phyloP scores from a whole-genome alignment of 805 yeast species.

The Metschnikowia picachoensis region DNA sequence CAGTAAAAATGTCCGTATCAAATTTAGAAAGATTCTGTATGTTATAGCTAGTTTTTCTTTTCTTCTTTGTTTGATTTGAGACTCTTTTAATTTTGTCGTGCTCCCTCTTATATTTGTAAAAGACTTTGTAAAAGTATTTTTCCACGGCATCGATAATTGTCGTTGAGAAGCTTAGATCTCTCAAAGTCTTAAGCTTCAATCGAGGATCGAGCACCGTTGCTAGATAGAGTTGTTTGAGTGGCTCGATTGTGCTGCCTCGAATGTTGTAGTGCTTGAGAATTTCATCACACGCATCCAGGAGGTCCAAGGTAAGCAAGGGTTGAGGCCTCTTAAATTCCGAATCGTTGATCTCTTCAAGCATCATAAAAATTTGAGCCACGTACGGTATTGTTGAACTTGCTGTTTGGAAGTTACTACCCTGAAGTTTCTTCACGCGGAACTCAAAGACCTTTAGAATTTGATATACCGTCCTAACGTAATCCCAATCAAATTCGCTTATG shows the following conservation, averaged over 20 bases:
- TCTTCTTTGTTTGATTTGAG: not conserved
- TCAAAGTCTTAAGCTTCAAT: not conserved
- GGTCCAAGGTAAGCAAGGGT: not conserved
- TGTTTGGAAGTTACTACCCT: not conserved
- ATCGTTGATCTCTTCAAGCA: not conserved
- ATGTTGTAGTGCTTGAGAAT: not conserved
- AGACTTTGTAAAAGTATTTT: not conserved
- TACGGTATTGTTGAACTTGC: not conserved
- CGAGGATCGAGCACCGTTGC: constrained; percentile 1
- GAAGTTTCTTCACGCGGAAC: not conserved
- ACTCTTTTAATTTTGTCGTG: not conserved
- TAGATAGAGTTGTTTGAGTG: not conserved
- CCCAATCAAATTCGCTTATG: not conserved
- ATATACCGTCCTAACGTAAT: not conserved
- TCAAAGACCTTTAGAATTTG: not conserved
- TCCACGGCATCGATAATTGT: not conserved
- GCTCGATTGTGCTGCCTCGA: not conserved
- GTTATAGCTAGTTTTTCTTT: not conserved
- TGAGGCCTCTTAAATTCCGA: not conserved
- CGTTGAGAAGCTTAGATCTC: not conserved
- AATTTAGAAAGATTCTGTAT: not conserved
- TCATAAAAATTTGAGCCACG: not conserved
- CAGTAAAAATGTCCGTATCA: not conserved
- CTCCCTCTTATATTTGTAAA: not conserved
- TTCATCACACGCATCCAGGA: not conserved